Evolutionary conservation across 768 basidiomycete genomes (phyloP).

Genomic region (Trametes cinnabarina): DNA sequence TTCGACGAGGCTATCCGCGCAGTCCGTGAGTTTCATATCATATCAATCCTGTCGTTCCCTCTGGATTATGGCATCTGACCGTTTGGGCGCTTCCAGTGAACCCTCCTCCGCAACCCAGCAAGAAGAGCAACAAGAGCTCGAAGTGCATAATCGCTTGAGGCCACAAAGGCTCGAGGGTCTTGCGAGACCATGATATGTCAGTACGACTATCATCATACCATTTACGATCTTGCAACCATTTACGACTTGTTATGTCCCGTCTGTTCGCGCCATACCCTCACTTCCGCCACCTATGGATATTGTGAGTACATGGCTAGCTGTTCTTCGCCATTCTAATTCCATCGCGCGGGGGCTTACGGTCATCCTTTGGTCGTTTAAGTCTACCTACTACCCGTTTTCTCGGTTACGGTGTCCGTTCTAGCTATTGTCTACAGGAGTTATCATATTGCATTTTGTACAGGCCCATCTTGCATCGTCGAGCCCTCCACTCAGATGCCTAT

Average conservation of each 20-base stretch:
- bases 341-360: conserved; percentile 13
- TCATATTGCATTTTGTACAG: conserved; percentile 23
- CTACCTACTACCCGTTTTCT: conserved; percentile 1
- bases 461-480: neutral
- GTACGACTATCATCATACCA: conserved; percentile 43
- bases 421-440: conserved; percentile 21
- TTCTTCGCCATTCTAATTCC: conserved; percentile 7
- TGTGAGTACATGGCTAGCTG: conserved; percentile 16
- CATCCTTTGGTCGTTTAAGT: conserved; percentile 10
- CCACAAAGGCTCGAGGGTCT: conserved; percentile 19
- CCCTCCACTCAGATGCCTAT: conserved; percentile 2
- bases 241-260: conserved; percentile 56
- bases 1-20: conserved; percentile 99
- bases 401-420: conserved; percentile 13
- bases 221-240: conserved; percentile 69
- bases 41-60: neutral
- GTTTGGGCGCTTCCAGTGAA: conserved; percentile 51
- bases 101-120: conserved; percentile 57
- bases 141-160: conserved; percentile 73
- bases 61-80: neutral
- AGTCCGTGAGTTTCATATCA: conserved; percentile 90
- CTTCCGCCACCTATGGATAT: conserved; percentile 9
- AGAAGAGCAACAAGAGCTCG: conserved; percentile 46
- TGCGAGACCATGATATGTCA: conserved; percentile 17
- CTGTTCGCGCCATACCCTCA: conserved; percentile 11